Percentiles rank a stretch among this genome's conserved stretches.
Conservation (phyloP, 73 alveolate species). For the Effrenium voratum region DNA sequence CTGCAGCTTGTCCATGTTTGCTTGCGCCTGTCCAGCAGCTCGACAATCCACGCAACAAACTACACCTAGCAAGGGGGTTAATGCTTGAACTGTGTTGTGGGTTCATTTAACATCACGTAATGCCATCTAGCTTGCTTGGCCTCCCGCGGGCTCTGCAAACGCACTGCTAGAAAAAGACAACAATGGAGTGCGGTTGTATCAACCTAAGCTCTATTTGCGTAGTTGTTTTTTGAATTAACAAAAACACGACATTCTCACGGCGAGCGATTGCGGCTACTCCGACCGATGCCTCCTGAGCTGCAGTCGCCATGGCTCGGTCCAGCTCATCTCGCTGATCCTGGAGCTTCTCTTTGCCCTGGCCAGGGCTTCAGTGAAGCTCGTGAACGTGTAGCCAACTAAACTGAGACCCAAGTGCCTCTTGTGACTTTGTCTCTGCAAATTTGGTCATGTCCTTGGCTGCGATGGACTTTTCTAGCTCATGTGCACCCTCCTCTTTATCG, state of each 20-base stretch:
- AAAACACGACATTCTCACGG: neutral
- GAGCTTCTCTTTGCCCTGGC: conserved; percentile 70
- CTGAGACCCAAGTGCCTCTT: conserved; percentile 3
- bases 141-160: too few species aligned
- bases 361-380: neutral
- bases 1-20: conserved; percentile 38
- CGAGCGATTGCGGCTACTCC: neutral
- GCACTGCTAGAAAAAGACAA: too few species aligned
- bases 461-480: too few species aligned
- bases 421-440: conserved; percentile 56
- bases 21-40: conserved; percentile 22
- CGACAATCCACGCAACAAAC: too few species aligned
- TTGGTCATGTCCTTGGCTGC: conserved; percentile 74
- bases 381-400: neutral
- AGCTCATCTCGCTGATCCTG: conserved; percentile 26
- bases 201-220: too few species aligned
- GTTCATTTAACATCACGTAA: too few species aligned
- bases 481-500: too few species aligned
- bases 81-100: too few species aligned
- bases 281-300: conserved; percentile 38
- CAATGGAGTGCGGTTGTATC: too few species aligned
- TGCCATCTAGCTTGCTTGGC: too few species aligned
- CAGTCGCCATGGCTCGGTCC: conserved; percentile 32
- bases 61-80: too few species aligned
- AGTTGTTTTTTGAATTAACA: too few species aligned